phyloP scores from a whole-genome alignment of 345 rosid genomes.

The Salix purpurea region DNA sequence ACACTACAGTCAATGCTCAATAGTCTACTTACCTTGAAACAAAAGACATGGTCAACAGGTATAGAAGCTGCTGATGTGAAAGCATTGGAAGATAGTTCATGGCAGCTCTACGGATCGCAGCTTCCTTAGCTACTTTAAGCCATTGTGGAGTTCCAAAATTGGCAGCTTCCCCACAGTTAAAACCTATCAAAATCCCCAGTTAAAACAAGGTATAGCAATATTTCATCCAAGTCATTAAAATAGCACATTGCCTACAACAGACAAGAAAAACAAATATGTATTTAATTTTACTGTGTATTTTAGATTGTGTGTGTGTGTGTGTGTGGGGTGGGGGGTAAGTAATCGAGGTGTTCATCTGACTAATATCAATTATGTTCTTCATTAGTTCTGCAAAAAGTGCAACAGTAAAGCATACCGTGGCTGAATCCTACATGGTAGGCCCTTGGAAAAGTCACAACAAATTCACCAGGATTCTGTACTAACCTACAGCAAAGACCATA shows the following conservation, averaged over 20 bases:
- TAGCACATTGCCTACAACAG: too few species aligned
- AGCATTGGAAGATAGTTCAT: conserved; percentile 99
- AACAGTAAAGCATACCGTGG: conserved; percentile 68
- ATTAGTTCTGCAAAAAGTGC: conserved; percentile 3
- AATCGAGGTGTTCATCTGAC: neutral
- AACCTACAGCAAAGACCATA: conserved; percentile 56
- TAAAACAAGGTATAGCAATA: neutral
- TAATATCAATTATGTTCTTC: conserved; percentile 1
- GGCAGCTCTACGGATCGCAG: conserved; percentile 98
- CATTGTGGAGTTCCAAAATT: conserved; percentile 98
- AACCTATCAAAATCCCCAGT: conserved; percentile 42
- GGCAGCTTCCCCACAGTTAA: conserved; percentile 99
- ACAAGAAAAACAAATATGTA: too few species aligned
- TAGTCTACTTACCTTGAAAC: conserved; percentile 63
- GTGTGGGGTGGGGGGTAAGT: too few species aligned
- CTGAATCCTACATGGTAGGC: conserved; percentile 99
- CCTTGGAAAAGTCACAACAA: conserved; percentile 98
- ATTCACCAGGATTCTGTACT: conserved; percentile 97
- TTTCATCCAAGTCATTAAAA: neutral
- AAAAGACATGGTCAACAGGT: conserved; percentile 97
- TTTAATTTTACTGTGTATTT: too few species aligned
- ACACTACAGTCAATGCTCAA: conserved; percentile 9
- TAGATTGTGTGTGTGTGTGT: too few species aligned
- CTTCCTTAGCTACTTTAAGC: conserved; percentile 94
- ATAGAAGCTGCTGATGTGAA: conserved; percentile 93